Base-by-base conservation (phyloP, 805 yeast species). In the Pichia thaimueangensis region DNA sequence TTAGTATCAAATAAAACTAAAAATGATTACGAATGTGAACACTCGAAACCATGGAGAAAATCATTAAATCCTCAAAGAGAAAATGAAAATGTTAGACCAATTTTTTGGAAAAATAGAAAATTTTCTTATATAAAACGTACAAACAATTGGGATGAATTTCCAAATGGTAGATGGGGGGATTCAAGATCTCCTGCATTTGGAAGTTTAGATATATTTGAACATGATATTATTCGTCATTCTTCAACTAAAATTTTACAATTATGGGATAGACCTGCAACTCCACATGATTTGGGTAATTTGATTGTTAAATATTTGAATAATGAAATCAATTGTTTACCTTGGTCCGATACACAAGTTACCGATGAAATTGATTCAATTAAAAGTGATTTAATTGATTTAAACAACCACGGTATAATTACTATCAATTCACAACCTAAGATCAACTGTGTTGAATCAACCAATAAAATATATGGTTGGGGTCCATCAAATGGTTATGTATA, bases 91-190 rank as follows among this genome's bases (percentile, higher is more conserved):
- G 89, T 91, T 39, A 78, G 96, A 58, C 97, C 97, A 15, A 91
- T 91, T 48, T 91, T 91, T 64, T 91, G 97, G 97, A 84, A 86
- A 60, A 84, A 87, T 62, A 78, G 97, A 68, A 89, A 89, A 56
- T 84, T 83, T 62, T 80, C 95, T 13, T 91, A 91, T 60, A 79
- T 87, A 47, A 76, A 87, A 37, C 75, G 97, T 62, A 91, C 97
- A 8, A 78, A 93, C 21, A 82, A 83, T 44, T 93, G 98, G 88
- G 98, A 93, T 65, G 98, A 93, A 63, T 93, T 91, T 58, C 98
- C 98, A 39, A 93, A 91, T 63, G 98, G 98, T 47, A 74, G 98
- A 67, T 93, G 96, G 89, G 98, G 98, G 56, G 97, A 93, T 61
- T 86, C 97, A 3, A 73, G 95, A 46, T 93, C 97, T 33, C 98